Base-by-base conservation (phyloP, 2,329 filamentous ascomycete genomes). In the Colletotrichum euphorbiae region DNA sequence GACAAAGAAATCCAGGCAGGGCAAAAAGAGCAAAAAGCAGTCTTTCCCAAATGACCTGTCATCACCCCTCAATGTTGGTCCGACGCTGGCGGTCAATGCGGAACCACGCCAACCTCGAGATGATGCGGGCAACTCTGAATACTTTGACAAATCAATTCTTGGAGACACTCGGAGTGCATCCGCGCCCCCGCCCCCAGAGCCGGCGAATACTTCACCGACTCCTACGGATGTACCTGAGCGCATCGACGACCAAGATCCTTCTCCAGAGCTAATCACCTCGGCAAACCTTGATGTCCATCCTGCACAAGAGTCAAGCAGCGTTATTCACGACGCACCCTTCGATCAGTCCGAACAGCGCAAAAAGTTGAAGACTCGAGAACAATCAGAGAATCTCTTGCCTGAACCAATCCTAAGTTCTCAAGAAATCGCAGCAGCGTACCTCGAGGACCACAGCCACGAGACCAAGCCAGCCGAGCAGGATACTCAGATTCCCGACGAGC, bases 261-360 rank as follows among this genome's bases (percentile, higher is more conserved):
- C 28, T 56, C 69, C 54, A 59, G 48, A 40, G 55, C 61, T n/a
- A 67, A 70, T 40, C 63, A 70, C 15, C 17, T 67, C 28, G 63
- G 69, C 50, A 63, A 67, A 33, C 28, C 61, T 77, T 11, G 75
- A 79, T 56, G 71, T 79, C 33, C 76, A 75, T 2, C 78, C 78
- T 15, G 77, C 76, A 50, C 78, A 79, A 59, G 63, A 75, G 21
- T 77, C 72, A 57, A 79, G 76, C 56, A 73, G 74, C 59, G 69
- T 81, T 21, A 71, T 75, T 65, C 80, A 81, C 55, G 79, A 81
- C 2, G 74, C 74, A 45, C 78, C 79, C 7, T 79, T 79, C 50
- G 79, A 78, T 55, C 72, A 79, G 61, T 73, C 76, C 17, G 73
- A 74, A 21, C 74, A 74, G 38, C 75, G 76, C 52, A 81, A 81